These are phyloP conservation scores for Lactarius akahatsu DNA, from an alignment of 768 basidiomycete species.

Conservation along the genomic window DNA sequence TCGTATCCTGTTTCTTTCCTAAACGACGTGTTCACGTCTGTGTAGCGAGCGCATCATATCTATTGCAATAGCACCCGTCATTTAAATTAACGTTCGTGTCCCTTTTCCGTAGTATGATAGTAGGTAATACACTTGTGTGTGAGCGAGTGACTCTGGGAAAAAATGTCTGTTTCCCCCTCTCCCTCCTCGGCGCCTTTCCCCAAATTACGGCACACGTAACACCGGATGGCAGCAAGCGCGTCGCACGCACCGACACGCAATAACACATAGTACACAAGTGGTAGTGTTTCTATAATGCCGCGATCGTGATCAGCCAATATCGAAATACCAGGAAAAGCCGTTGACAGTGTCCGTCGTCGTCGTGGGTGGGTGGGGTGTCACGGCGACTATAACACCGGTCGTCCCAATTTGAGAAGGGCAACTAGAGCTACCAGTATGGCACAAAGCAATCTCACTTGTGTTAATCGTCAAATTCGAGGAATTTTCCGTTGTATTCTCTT, in stretches of 20 bases:
- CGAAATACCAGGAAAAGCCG: neutral
- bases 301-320: constrained; percentile 9
- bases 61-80: neutral
- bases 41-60: neutral
- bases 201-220: constrained; percentile 14
- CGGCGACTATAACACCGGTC: neutral
- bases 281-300: constrained; percentile 5
- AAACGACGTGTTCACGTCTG: constrained; percentile 1
- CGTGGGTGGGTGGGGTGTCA: neutral
- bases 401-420: neutral
- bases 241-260: neutral
- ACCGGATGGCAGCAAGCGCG: neutral
- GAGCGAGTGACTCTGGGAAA: neutral
- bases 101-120: neutral
- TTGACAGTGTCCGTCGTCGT: neutral
- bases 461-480: neutral
- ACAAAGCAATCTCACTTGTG: too few relatives aligned
- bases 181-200: neutral
- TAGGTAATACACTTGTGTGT: neutral
- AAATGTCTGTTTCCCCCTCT: neutral
- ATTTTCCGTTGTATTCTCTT: neutral
- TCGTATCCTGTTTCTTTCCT: neutral
- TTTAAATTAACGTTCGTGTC: neutral
- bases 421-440: neutral
- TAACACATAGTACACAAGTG: neutral